These are phyloP conservation scores for Pseudevernia furfuracea DNA, from an alignment of 495 filamentous ascomycete genomes.

Conservation along the genomic window DNA sequence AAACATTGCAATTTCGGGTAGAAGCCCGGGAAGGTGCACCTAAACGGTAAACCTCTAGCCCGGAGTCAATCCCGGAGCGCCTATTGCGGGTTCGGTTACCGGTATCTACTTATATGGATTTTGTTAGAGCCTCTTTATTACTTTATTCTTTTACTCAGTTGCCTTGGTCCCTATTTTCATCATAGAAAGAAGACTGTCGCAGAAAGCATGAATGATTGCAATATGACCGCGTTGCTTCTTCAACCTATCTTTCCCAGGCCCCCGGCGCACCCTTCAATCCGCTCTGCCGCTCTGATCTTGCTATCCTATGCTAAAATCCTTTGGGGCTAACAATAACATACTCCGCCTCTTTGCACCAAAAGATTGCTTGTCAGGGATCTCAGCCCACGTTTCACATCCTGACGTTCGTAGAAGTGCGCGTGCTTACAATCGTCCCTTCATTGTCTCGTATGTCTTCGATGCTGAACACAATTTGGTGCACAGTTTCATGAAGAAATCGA, in stretches of 20 bases:
- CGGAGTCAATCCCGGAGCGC: not conserved
- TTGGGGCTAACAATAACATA: too few relatives aligned
- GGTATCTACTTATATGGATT: too few relatives aligned
- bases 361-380: not conserved
- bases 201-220: not conserved
- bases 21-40: too few relatives aligned
- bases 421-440: not conserved
- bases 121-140: too few relatives aligned
- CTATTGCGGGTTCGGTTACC: not conserved
- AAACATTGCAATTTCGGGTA: too few relatives aligned
- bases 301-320: not conserved
- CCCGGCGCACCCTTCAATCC: not conserved
- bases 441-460: not conserved
- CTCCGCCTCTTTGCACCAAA: not conserved
- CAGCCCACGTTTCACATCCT: not conserved
- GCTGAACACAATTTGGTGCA: not conserved
- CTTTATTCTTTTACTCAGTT: not conserved
- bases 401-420: not conserved
- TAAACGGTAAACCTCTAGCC: not conserved
- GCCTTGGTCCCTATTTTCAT: not conserved
- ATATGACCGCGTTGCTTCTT: not conserved
- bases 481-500: not conserved
- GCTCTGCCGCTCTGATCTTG: not conserved
- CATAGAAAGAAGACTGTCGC: not conserved
- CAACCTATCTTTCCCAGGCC: not conserved